A percentile compares a stretch with the other conserved stretches of the same genome.
These are phyloP conservation scores for Cochlearia excelsa DNA, from an alignment of 345 rosid genomes.

Conservation along the genomic window DNA sequence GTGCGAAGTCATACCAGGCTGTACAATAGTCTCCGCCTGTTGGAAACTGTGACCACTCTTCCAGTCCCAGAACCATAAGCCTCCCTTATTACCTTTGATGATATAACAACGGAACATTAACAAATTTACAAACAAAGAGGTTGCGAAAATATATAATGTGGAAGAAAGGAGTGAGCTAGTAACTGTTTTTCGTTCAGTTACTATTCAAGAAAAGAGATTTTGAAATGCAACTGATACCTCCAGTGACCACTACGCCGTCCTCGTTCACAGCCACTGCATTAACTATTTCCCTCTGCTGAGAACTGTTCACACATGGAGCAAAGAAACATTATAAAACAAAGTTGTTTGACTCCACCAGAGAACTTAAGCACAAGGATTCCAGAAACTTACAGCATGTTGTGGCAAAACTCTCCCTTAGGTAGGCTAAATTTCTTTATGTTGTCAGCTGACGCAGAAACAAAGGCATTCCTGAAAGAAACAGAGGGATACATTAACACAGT, in stretches of 20 bases:
- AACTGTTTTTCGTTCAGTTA: neutral
- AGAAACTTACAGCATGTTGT: slow-evolving; percentile 78
- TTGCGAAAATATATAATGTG: neutral
- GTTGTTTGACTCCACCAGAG: too few species aligned
- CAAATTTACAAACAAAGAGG: too few species aligned
- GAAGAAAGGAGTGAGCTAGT: neutral
- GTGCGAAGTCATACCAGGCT: slow-evolving; percentile 29
- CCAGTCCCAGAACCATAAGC: slow-evolving; percentile 98
- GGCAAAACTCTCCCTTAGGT: slow-evolving; percentile 86
- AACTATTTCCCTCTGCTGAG: slow-evolving; percentile 97
- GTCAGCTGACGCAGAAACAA: slow-evolving; percentile 98
- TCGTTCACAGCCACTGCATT: slow-evolving; percentile 93
- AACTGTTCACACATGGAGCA: slow-evolving; percentile 44
- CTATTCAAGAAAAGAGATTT: slow-evolving; percentile 8
- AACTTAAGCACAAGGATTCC: too few species aligned
- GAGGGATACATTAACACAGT: slow-evolving; percentile 5
- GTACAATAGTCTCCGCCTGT: slow-evolving; percentile 62
- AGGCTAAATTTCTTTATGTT: slow-evolving; percentile 90
- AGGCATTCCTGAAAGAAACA: slow-evolving; percentile 58
- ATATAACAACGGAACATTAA: neutral
- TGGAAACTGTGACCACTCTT: slow-evolving; percentile 90
- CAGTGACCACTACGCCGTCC: slow-evolving; percentile 95
- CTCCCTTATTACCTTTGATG: slow-evolving; percentile 67
- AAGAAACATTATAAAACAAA: neutral
- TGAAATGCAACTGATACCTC: slow-evolving; percentile 48